Base-by-base conservation (phyloP, 805 yeast species). In the Debaryomyces hansenii region DNA sequence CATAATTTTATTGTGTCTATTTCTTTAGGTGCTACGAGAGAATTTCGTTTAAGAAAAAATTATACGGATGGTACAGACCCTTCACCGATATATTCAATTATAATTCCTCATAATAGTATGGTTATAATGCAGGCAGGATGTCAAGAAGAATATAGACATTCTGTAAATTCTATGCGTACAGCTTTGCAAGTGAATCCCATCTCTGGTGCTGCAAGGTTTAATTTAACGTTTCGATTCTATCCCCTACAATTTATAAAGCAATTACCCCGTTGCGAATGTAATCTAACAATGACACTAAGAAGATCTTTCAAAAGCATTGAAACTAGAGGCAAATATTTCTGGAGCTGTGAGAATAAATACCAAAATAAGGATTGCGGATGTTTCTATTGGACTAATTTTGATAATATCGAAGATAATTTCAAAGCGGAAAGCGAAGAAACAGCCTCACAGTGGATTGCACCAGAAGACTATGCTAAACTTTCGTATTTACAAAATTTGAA, bases 91-190 rank as follows among this genome's bases (percentile, higher is more conserved):
- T 70, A 74, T 58, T 66, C 85, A 24, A 70, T 84, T 1, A 84
- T 82, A n/a, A 57, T 84, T 2, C 85, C 88, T 0, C 90, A 87
- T 59, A 87, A 87, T 56, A 75, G 87, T 7, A 60, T 87, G 33
- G 55, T 87, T 2, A 63, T 87, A 2, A 87, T 87, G 95, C 82
- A 84, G 48, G 85, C 89, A 1, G 90, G 89, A 0, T 83, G 87
- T 50, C 96, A 87, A 59, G 96, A 87, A 52, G 80, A 78, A 42
- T 87, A 66, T 59, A 85, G 82, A 55, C 96, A 88, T 56, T 69
- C 82, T 48, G 80, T 87, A 0, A 66, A 70, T 45, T 64, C 81
- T 0, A 58, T 77, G 42, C 59, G 71, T 32, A 74, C 77, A 20
- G 69, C 78, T 4, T 79, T 72, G 4, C 77, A 77, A 45, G 67